phyloP scores from a whole-genome alignment of 164 flowering plant genomes.

The Sextonia rubra region DNA sequence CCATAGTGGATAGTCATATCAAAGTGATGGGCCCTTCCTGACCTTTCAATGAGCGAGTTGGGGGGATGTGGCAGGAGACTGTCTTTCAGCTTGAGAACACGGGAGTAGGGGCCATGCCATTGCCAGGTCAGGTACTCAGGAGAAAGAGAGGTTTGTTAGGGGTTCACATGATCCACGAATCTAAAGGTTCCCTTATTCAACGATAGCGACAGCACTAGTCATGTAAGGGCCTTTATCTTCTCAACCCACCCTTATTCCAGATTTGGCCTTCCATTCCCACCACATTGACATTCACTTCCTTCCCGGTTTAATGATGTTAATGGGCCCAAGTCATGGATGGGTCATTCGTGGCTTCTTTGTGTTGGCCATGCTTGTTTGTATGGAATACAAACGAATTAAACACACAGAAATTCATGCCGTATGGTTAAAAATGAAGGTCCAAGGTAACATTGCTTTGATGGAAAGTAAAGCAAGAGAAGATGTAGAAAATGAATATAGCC shows the following conservation, averaged over 20 bases:
- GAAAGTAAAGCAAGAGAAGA: too few species aligned
- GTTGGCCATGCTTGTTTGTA: neutral
- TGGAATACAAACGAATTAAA: neutral
- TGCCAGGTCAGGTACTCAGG: too few species aligned
- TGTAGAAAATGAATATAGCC: too few species aligned
- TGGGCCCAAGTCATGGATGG: neutral
- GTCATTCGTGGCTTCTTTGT: neutral
- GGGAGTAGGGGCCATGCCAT: too few species aligned
- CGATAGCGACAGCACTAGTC: conserved; percentile 8
- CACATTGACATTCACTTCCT: neutral
- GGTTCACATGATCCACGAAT: conserved; percentile 30
- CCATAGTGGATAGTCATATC: too few species aligned
- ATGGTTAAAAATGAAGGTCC: too few species aligned
- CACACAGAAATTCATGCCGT: too few species aligned
- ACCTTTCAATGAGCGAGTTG: too few species aligned
- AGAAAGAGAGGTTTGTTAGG: conserved; percentile 9
- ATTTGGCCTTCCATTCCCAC: neutral
- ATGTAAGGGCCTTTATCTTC: neutral
- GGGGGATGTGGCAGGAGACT: too few species aligned
- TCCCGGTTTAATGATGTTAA: neutral
- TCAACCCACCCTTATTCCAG: neutral
- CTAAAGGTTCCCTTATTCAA: conserved; percentile 11
- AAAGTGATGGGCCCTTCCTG: too few species aligned
- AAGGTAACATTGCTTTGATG: too few species aligned
- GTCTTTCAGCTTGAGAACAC: too few species aligned